Conservation (phyloP, 2,329 filamentous ascomycete genomes). For the Penicillium concentricum region DNA sequence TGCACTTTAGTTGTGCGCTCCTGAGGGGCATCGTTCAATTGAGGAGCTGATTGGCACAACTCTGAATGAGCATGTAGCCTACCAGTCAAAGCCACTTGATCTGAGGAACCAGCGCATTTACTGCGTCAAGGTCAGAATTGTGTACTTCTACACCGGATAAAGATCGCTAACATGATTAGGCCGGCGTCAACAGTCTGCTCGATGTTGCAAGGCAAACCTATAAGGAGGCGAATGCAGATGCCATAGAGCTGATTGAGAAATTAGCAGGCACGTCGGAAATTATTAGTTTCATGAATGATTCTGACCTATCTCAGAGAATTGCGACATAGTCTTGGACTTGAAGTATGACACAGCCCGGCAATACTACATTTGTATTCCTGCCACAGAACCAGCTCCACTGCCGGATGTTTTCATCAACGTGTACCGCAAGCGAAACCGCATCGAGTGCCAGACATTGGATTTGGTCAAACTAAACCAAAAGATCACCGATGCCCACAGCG, state of each 20-base stretch:
- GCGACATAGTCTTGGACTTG: constrained; percentile 62
- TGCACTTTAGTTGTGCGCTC: constrained; percentile 58
- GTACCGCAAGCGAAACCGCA: constrained; percentile 66
- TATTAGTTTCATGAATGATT: not conserved
- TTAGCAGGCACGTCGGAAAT: constrained; percentile 57
- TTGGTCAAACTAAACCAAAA: constrained; percentile 77
- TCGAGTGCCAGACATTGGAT: constrained; percentile 85
- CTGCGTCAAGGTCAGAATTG: constrained; percentile 67
- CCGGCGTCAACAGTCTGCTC: constrained; percentile 78
- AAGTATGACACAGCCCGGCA: constrained; percentile 75
- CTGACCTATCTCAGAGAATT: constrained; percentile 48
- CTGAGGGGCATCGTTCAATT: constrained; percentile 60
- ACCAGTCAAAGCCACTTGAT: constrained; percentile 76
- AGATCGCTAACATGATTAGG: constrained; percentile 45
- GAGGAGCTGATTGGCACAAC: constrained; percentile 64
- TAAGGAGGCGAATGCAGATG: constrained; percentile 80
- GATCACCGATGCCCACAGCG: constrained; percentile 77
- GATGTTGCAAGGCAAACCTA: constrained; percentile 87
- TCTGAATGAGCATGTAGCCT: constrained; percentile 79
- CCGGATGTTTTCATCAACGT: constrained; percentile 76
- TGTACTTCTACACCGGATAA: not conserved
- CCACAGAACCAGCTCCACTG: constrained; percentile 61
- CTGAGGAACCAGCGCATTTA: constrained; percentile 87
- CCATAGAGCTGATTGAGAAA: constrained; percentile 67
- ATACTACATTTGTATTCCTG: constrained; percentile 71